Percentiles rank a stretch among this genome's conserved stretches.
phyloP scores from a whole-genome alignment of 805 yeast species.

The Torulaspora quercuum region DNA sequence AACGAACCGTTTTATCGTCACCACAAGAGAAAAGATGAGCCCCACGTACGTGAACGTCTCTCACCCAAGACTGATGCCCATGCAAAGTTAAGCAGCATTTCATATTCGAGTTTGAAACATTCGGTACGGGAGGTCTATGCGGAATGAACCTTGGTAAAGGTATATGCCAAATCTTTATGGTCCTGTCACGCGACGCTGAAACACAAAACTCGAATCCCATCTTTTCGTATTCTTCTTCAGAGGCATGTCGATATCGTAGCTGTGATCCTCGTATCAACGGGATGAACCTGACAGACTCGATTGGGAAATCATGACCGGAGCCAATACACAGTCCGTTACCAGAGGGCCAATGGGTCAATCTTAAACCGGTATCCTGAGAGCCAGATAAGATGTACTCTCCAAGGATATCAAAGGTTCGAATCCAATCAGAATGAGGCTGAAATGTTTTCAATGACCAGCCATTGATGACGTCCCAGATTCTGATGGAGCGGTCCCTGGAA shows the following conservation, averaged over 20 bases:
- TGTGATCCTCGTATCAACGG: slow-evolving; percentile 44
- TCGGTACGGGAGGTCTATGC: slow-evolving; percentile 53
- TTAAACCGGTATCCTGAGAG: slow-evolving; percentile 71
- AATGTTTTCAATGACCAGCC: slow-evolving; percentile 69
- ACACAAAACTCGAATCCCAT: slow-evolving; percentile 70
- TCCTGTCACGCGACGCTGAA: slow-evolving; percentile 76
- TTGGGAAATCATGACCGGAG: slow-evolving; percentile 78
- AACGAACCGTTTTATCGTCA: slow-evolving; percentile 71
- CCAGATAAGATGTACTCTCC: slow-evolving; percentile 66
- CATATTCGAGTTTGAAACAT: slow-evolving; percentile 56
- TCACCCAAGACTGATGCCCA: slow-evolving; percentile 89
- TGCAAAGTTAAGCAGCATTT: slow-evolving; percentile 51
- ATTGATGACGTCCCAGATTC: slow-evolving; percentile 60
- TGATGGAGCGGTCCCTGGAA: slow-evolving; percentile 60
- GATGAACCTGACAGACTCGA: slow-evolving; percentile 67
- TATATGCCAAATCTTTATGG: slow-evolving; percentile 71
- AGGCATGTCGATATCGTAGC: slow-evolving; percentile 46
- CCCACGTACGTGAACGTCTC: slow-evolving; percentile 67
- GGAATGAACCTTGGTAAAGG: slow-evolving; percentile 61
- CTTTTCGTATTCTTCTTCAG: slow-evolving; percentile 35
- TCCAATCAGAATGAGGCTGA: slow-evolving; percentile 87
- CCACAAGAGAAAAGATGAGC: slow-evolving; percentile 69
- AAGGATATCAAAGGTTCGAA: slow-evolving; percentile 55
- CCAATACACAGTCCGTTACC: slow-evolving; percentile 67
- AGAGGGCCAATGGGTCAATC: slow-evolving; percentile 61